Evolutionary conservation across 139 green algal species (phyloP).

Genomic region (Monoraphidium neglectum): DNA sequence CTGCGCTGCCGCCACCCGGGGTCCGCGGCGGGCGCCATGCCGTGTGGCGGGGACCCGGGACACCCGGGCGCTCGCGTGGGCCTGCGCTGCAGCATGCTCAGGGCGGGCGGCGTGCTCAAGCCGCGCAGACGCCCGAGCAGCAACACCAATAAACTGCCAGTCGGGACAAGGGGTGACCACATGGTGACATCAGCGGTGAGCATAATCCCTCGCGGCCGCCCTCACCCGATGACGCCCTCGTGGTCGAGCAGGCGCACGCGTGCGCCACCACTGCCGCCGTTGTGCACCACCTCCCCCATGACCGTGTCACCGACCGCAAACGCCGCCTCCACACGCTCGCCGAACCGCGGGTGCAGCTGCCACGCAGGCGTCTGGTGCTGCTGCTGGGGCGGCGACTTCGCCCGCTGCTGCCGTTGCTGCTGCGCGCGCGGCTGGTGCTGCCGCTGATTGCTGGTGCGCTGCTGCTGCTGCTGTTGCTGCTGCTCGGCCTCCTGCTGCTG

Average conservation of each 20-base stretch:
- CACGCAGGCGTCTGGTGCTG: too few species aligned
- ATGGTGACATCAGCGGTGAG: too few species aligned
- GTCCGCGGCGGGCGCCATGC: too few species aligned
- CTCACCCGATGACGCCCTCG: constrained; percentile 3
- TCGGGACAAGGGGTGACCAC: too few species aligned
- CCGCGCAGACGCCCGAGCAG: too few species aligned
- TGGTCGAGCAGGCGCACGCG: constrained; percentile 1
- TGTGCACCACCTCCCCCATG: not conserved
- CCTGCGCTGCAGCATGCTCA: not conserved
- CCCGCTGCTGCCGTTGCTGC: not conserved
- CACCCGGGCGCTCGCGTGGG: too few species aligned
- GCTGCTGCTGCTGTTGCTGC: not conserved
- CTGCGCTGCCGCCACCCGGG: too few species aligned
- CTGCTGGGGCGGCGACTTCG: not conserved
- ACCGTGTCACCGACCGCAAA: not conserved
- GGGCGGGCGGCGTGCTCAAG: not conserved
- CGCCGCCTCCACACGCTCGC: not conserved
- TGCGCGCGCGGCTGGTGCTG: not conserved
- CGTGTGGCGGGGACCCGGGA: too few species aligned
- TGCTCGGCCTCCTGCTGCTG: too few species aligned
- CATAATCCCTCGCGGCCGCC: too few species aligned
- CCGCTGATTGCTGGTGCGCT: not conserved
- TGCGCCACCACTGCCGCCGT: not conserved
- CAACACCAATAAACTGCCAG: too few species aligned
- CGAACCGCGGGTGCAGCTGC: not conserved